phyloP scores from a whole-genome alignment of 2,329 filamentous ascomycete genomes.

The Aspergillus fijiensis region DNA sequence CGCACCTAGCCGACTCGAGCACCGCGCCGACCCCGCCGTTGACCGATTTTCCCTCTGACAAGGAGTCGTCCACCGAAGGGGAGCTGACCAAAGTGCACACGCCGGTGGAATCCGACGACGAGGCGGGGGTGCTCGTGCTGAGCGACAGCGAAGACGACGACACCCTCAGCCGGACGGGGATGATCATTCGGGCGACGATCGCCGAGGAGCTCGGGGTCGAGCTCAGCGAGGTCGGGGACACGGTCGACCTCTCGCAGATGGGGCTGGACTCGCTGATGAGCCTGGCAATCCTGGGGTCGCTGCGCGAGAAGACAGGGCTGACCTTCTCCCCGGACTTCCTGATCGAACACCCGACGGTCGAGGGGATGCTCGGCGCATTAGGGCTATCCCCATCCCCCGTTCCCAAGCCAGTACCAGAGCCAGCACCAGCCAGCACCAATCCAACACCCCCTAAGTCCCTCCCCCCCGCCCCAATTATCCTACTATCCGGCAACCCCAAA shows the following conservation, averaged over 20 bases:
- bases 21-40: too few species aligned
- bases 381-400: too few species aligned
- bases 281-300: slow-evolving; percentile 5
- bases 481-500: slow-evolving; percentile 12
- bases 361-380: too few species aligned
- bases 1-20: too few species aligned
- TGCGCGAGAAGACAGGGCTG: neutral
- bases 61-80: too few species aligned
- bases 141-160: neutral
- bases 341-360: too few species aligned
- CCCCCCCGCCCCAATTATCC: neutral
- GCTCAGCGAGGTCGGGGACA: neutral
- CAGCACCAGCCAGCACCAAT: too few species aligned
- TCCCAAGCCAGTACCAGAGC: too few species aligned
- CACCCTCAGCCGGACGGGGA: too few species aligned
- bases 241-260: slow-evolving; percentile 1
- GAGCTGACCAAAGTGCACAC: neutral
- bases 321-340: neutral
- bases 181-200: slow-evolving; percentile 2
- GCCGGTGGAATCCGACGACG: neutral
- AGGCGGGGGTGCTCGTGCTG: neutral
- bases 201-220: slow-evolving; percentile 4
- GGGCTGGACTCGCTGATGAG: slow-evolving; percentile 11
- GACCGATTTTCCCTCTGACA: too few species aligned
- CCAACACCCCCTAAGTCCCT: too few species aligned